Conservation (phyloP, 495 filamentous ascomycete genomes). For the Xylaria cubensis region DNA sequence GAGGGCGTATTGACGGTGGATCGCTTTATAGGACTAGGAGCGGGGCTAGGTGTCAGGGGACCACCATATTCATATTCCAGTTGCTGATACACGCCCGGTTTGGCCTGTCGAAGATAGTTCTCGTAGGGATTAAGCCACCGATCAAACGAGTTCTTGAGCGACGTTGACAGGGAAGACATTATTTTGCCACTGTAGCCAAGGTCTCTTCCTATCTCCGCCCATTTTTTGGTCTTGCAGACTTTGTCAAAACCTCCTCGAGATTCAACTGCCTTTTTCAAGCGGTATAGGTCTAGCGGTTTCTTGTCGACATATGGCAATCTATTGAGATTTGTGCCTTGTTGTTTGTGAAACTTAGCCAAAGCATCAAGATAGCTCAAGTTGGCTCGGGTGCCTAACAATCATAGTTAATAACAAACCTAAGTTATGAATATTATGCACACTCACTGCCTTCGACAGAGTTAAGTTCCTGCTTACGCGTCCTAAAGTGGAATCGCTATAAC, state of each 20-base stretch:
- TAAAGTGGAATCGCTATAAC: constrained; percentile 89
- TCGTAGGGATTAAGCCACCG: constrained; percentile 97
- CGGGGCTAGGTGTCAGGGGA: constrained; percentile 90
- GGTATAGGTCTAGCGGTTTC: constrained; percentile 93
- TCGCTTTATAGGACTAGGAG: constrained; percentile 83
- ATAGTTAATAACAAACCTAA: constrained; percentile 18
- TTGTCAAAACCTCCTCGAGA: constrained; percentile 90
- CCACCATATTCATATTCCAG: constrained; percentile 93
- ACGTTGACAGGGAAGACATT: constrained; percentile 99
- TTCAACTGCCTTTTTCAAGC: constrained; percentile 96
- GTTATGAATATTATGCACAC: constrained; percentile 42
- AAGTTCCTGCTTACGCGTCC: constrained; percentile 93
- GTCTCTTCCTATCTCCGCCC: constrained; percentile 97
- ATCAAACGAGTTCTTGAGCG: constrained; percentile 97
- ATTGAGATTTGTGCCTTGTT: constrained; percentile 91
- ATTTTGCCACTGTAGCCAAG: constrained; percentile 99
- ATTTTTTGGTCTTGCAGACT: constrained; percentile 97
- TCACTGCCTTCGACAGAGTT: constrained; percentile 99
- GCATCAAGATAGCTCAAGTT: constrained; percentile 97
- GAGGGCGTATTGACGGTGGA: constrained; percentile 72
- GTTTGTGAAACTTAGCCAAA: constrained; percentile 94
- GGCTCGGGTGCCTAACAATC: constrained; percentile 78
- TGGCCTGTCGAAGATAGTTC: constrained; percentile 89
- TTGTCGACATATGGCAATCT: constrained; percentile 97
- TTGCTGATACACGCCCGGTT: constrained; percentile 96